These are phyloP conservation scores for Cyathus striatus DNA, from an alignment of 768 basidiomycete species.

Conservation along the genomic window DNA sequence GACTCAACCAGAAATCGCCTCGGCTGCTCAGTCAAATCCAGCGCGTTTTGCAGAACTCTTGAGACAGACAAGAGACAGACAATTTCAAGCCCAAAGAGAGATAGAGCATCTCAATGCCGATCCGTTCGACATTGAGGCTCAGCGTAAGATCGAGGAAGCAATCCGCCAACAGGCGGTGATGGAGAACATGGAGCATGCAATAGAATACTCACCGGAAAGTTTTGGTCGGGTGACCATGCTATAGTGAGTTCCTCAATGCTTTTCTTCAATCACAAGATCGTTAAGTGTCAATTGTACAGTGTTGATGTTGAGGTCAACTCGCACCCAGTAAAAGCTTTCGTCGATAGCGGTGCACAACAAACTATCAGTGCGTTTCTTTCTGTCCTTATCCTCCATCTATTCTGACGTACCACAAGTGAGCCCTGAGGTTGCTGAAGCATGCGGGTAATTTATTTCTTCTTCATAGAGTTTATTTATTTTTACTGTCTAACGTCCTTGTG, in stretches of 20 bases:
- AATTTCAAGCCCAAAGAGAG: conserved; percentile 49
- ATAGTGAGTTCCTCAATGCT: conserved; percentile 63
- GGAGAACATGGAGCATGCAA: conserved; percentile 91
- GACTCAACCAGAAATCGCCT: conserved; percentile 79
- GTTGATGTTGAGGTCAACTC: conserved; percentile 93
- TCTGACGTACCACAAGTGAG: conserved; percentile 52
- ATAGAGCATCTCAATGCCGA: conserved; percentile 74
- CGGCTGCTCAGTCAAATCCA: conserved; percentile 65
- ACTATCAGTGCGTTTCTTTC: conserved; percentile 75
- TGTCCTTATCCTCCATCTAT: conserved; percentile 5
- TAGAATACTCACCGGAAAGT: conserved; percentile 89
- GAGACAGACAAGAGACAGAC: conserved; percentile 53
- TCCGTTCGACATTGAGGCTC: conserved; percentile 90
- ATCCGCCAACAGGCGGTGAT: conserved; percentile 85
- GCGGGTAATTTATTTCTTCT: conserved; percentile 53
- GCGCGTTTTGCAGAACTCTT: conserved; percentile 72
- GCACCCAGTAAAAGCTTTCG: conserved; percentile 88
- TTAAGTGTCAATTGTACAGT: conserved; percentile 29
- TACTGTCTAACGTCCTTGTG: conserved; percentile 3
- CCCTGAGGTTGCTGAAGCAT: conserved; percentile 86
- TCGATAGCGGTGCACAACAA: conserved; percentile 95
- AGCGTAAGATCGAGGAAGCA: conserved; percentile 88
- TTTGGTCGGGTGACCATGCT: conserved; percentile 97
- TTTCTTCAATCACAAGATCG: not conserved
- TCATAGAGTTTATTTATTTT: not conserved